Conservation (phyloP, 148 eudicot species). For the Diospyros kaki region DNA sequence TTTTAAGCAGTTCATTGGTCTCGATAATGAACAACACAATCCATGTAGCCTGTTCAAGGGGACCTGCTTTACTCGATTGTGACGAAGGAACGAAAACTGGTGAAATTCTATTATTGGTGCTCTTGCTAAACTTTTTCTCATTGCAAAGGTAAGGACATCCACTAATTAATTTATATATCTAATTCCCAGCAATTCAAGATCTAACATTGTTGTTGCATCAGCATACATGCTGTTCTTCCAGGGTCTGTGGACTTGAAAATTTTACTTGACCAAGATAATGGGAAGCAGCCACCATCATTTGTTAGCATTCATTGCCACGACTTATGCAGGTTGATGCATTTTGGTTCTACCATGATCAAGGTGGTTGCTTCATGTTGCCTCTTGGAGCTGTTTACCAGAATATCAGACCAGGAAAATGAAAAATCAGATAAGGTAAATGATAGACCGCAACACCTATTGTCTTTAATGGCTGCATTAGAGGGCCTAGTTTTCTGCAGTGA, state of each 20-base stretch:
- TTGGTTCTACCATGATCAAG: conserved; percentile 59
- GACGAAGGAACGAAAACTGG: conserved; percentile 55
- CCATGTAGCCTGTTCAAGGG: conserved; percentile 48
- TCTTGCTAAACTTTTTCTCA: conserved; percentile 52
- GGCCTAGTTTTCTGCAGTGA: conserved; percentile 58
- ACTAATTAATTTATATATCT: not conserved
- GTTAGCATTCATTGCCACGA: conserved; percentile 62
- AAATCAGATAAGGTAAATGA: conserved; percentile 30
- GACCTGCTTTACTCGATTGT: conserved; percentile 49
- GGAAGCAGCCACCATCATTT: conserved; percentile 31
- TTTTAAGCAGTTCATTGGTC: conserved; percentile 55
- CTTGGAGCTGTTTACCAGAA: conserved; percentile 52
- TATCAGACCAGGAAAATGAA: conserved; percentile 39
- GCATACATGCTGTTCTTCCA: conserved; percentile 60
- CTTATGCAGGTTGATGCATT: conserved; percentile 72
- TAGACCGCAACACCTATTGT: conserved; percentile 35
- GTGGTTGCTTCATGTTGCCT: conserved; percentile 71
- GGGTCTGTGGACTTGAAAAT: conserved; percentile 44
- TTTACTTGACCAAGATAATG: conserved; percentile 34
- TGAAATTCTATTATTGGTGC: conserved; percentile 50
- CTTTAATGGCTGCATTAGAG: conserved; percentile 67
- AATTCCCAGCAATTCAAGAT: not conserved
- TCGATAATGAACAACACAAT: conserved; percentile 41
- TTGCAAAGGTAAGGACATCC: conserved; percentile 55
- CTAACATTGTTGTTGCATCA: conserved; percentile 30